phyloP scores from a whole-genome alignment of 495 filamentous ascomycete species.

The Podospora anserina region DNA sequence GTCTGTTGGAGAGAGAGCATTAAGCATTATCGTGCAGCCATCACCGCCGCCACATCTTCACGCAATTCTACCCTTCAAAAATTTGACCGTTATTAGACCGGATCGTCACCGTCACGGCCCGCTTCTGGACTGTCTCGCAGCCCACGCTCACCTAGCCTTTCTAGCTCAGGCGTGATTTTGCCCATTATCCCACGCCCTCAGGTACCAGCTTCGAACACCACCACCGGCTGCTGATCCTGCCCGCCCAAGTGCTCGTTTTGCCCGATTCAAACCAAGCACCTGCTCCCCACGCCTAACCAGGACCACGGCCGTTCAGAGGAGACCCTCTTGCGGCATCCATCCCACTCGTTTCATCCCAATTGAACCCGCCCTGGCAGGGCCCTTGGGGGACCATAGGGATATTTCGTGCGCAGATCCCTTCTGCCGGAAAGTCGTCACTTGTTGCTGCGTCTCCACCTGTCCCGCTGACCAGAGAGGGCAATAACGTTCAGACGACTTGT shows the following conservation, averaged over 20 bases:
- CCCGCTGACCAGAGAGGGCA: conserved; percentile 42
- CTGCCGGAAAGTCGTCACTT: conserved; percentile 45
- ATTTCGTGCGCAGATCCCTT: conserved; percentile 45
- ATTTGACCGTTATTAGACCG: conserved; percentile 38
- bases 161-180: conserved; percentile 2
- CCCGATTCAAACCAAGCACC: neutral
- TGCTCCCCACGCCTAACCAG: neutral
- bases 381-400: conserved; percentile 35
- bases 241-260: neutral
- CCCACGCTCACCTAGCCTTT: conserved; percentile 9
- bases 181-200: conserved; percentile 1
- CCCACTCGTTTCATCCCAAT: conserved; percentile 20
- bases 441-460: conserved; percentile 40
- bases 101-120: conserved; percentile 28
- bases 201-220: neutral
- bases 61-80: conserved; percentile 30
- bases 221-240: neutral
- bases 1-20: neutral
- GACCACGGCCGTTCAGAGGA: conserved; percentile 11
- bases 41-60: conserved; percentile 15
- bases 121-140: conserved; percentile 20
- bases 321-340: conserved; percentile 13
- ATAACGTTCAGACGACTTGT: conserved; percentile 45
- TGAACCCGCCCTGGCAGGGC: conserved; percentile 32
- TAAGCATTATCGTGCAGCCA: conserved; percentile 6